phyloP scores from a whole-genome alignment of 306 rosid genomes.

The Pyrus betulifolia region DNA sequence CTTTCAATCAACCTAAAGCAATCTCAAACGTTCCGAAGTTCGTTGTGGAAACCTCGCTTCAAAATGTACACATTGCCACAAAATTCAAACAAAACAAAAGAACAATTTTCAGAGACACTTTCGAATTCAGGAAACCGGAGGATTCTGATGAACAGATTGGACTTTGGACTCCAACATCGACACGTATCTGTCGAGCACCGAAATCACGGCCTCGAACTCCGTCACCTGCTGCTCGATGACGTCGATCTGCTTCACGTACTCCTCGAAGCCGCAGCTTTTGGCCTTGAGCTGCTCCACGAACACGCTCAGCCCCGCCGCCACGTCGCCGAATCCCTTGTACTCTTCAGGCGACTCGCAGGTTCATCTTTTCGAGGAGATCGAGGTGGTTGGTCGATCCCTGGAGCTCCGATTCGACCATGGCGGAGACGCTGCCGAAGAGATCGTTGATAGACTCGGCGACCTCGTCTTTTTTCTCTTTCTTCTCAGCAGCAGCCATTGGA shows the following conservation, averaged over 20 bases:
- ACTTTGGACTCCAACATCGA: slow-evolving; percentile 63
- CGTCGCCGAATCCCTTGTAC: slow-evolving; percentile 69
- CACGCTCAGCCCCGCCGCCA: slow-evolving; percentile 83
- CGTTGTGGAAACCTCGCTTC: no score
- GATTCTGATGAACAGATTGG: slow-evolving; percentile 33
- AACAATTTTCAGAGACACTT: background rate
- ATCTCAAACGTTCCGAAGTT: no score
- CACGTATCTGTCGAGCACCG: slow-evolving; percentile 72
- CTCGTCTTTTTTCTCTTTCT: slow-evolving; percentile 27
- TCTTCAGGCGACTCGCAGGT: slow-evolving; percentile 68
- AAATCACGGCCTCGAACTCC: slow-evolving; percentile 78
- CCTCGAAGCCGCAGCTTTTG: slow-evolving; percentile 67
- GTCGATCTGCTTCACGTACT: slow-evolving; percentile 62
- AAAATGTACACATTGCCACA: background rate
- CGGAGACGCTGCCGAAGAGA: slow-evolving; percentile 61
- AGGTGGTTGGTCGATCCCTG: slow-evolving; percentile 80
- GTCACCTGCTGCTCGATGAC: slow-evolving; percentile 73
- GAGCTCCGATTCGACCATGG: slow-evolving; percentile 83
- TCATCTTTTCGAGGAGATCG: slow-evolving; percentile 86
- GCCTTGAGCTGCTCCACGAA: slow-evolving; percentile 80
- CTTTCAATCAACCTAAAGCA: no score
- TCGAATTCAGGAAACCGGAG: slow-evolving; percentile 19
- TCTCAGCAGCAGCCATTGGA: slow-evolving; percentile 37
- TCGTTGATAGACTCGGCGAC: slow-evolving; percentile 58
- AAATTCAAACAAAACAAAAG: background rate